These are phyloP conservation scores for Cutaneotrichosporon curvatum DNA, from an alignment of 1,284 basidiomycete genomes.

Conservation along the genomic window DNA sequence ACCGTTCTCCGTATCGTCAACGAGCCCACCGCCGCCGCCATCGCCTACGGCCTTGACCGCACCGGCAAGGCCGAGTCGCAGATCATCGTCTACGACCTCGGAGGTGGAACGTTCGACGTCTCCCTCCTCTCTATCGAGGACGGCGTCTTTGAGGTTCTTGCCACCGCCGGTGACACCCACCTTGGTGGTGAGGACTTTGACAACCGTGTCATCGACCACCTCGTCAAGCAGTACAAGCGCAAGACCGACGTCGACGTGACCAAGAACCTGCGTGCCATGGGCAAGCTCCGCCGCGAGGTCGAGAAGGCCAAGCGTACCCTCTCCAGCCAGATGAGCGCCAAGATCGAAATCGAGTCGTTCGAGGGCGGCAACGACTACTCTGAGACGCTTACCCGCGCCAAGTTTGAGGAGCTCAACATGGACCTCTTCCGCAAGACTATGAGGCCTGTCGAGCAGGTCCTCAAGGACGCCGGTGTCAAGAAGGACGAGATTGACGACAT, in stretches of 20 bases:
- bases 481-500: slow-evolving; percentile 97
- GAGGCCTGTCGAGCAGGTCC: slow-evolving; percentile 97
- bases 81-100: slow-evolving; percentile 97
- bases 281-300: slow-evolving; percentile 96
- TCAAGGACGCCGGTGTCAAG: slow-evolving; percentile 96
- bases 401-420: slow-evolving; percentile 98
- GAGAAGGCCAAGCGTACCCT: slow-evolving; percentile 99
- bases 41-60: slow-evolving; percentile 90
- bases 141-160: slow-evolving; percentile 98
- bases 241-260: slow-evolving; percentile 86
- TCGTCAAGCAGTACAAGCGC: slow-evolving; percentile 93
- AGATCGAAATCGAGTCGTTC: slow-evolving; percentile 74
- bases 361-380: slow-evolving; percentile 94
- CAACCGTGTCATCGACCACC: slow-evolving; percentile 96
- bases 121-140: slow-evolving; percentile 96
- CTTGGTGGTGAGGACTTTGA: slow-evolving; percentile 99
- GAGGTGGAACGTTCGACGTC: slow-evolving; percentile 98
- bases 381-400: slow-evolving; percentile 88
- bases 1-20: slow-evolving; percentile 98
- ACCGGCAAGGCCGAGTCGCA: slow-evolving; percentile 58
- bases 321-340: slow-evolving; percentile 65
- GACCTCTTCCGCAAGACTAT: slow-evolving; percentile 98
- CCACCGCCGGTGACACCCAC: slow-evolving; percentile 98
- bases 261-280: slow-evolving; percentile 80
- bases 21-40: slow-evolving; percentile 95